Conservation (phyloP, 164 flowering plant genomes). For the Warburgia ugandensis region DNA sequence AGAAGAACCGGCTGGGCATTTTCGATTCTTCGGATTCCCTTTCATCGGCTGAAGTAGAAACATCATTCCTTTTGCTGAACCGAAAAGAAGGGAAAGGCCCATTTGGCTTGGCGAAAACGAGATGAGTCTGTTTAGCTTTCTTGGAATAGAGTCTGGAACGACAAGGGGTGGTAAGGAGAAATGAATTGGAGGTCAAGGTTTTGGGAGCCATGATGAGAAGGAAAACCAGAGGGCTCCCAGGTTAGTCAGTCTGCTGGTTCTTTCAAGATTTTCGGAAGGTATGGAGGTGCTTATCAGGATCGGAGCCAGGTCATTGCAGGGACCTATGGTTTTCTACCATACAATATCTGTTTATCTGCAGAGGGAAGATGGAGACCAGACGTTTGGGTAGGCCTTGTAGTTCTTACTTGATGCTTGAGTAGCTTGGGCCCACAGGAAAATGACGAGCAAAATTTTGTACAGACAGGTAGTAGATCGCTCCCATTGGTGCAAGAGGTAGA, state of each 20-base stretch:
- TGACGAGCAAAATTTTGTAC: no score
- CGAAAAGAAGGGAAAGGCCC: constrained; percentile 27
- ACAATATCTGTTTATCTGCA: constrained; percentile 30
- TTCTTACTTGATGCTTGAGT: no score
- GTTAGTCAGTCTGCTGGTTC: neutral
- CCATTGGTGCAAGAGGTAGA: no score
- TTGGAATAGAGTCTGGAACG: constrained; percentile 21
- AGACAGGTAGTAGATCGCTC: no score
- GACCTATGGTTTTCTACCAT: constrained; percentile 38
- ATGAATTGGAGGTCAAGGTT: constrained; percentile 60
- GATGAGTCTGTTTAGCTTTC: constrained; percentile 15
- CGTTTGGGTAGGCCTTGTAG: no score
- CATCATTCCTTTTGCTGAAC: constrained; percentile 27
- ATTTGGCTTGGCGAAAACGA: constrained; percentile 32
- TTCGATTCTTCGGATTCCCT: constrained; percentile 6
- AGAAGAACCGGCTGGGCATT: constrained; percentile 24
- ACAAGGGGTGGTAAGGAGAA: constrained; percentile 39
- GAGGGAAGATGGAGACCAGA: constrained; percentile 26
- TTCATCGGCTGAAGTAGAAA: no score
- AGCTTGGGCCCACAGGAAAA: no score
- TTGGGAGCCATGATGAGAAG: constrained; percentile 50
- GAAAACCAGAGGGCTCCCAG: neutral
- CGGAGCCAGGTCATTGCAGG: neutral
- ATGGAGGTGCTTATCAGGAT: constrained; percentile 49
- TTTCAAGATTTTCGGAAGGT: neutral